phyloP scores from a whole-genome alignment of 164 flowering plant genomes.

The Chloranthus sessilifolius region DNA sequence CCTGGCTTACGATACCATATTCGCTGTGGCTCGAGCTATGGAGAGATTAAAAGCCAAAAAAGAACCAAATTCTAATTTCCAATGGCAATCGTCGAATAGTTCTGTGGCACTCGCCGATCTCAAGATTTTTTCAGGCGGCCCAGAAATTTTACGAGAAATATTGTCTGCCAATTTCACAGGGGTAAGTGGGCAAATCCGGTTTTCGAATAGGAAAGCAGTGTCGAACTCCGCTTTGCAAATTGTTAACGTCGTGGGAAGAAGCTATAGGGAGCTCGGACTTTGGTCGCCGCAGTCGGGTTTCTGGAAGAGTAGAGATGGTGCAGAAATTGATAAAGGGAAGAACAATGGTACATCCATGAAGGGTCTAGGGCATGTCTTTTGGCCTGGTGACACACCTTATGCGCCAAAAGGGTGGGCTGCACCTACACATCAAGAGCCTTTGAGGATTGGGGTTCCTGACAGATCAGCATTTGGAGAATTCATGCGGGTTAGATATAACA shows the following conservation, averaged over 20 bases:
- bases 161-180: constrained; percentile 15
- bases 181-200: constrained; percentile 21
- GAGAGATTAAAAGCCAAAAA: background rate
- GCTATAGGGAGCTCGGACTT: constrained; percentile 21
- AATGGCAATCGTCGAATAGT: background rate
- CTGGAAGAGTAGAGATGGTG: background rate
- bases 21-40: constrained; percentile 9
- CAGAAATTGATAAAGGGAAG: background rate
- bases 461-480: constrained; percentile 31
- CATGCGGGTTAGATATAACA: constrained; percentile 24
- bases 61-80: constrained; percentile 3
- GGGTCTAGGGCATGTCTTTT: constrained; percentile 16
- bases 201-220: constrained; percentile 9
- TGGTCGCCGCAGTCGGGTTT: constrained; percentile 19
- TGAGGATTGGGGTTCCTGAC: constrained; percentile 49
- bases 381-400: constrained; percentile 19
- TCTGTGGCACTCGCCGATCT: constrained; percentile 15
- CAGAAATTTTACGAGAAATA: constrained; percentile 3
- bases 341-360: background rate
- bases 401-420: constrained; percentile 48
- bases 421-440: constrained; percentile 25
- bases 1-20: constrained; percentile 22
- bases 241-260: constrained; percentile 20
- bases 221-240: background rate
- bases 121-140: constrained; percentile 6